phyloP scores from a whole-genome alignment of 495 filamentous ascomycete genomes.

The Usnea hakonensis region DNA sequence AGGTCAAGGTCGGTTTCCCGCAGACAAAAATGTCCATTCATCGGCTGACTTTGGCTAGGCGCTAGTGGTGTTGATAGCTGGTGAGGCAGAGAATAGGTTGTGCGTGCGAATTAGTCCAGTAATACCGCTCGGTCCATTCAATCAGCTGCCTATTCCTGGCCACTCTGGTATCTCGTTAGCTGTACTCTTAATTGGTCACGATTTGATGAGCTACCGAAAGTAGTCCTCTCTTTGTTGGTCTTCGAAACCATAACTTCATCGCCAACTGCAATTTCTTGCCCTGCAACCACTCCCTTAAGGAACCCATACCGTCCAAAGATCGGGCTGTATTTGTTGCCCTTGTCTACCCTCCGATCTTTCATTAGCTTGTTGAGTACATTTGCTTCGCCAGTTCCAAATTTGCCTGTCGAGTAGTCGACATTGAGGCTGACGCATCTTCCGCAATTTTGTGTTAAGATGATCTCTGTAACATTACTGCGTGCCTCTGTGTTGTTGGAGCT shows the following conservation, averaged over 20 bases:
- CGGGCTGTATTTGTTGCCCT: constrained; percentile 63
- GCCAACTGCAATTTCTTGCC: constrained; percentile 49
- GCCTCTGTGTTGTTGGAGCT: not conserved
- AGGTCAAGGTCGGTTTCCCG: not conserved
- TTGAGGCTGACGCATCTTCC: constrained; percentile 72
- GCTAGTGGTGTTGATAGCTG: not conserved
- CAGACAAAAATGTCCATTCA: not conserved
- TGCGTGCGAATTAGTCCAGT: not conserved
- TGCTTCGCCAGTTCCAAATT: constrained; percentile 51
- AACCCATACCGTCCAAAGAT: constrained; percentile 83
- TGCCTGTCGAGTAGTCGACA: constrained; percentile 72
- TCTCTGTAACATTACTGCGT: constrained; percentile 24
- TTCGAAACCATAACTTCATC: constrained; percentile 59
- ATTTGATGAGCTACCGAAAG: constrained; percentile 47
- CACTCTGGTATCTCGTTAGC: constrained; percentile 5
- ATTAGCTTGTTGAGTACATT: constrained; percentile 67
- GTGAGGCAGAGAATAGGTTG: not conserved
- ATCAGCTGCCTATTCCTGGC: not conserved
- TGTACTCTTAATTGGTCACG: too few relatives aligned
- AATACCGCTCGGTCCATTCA: not conserved
- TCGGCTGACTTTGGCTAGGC: not conserved
- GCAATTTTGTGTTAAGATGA: constrained; percentile 71
- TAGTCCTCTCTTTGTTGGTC: constrained; percentile 50
- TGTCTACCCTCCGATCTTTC: constrained; percentile 70
- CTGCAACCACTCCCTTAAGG: constrained; percentile 33